Evolutionary conservation across 2,329 filamentous ascomycete genomes (phyloP).

Genomic region (Lachnellula suecica): DNA sequence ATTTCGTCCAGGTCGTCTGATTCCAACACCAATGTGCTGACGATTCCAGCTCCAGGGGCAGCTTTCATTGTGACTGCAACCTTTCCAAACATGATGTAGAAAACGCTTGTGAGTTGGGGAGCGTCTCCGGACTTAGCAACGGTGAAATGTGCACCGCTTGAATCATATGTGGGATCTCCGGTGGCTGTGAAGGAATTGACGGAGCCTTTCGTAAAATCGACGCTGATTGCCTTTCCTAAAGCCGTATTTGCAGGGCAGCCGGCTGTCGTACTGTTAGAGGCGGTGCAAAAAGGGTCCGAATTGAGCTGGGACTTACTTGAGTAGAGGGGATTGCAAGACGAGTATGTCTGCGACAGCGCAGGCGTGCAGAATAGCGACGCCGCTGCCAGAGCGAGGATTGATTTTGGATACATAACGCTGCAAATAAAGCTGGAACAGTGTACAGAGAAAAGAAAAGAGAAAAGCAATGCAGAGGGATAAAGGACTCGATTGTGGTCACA

Average conservation of each 20-base stretch:
- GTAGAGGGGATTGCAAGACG: slow-evolving; percentile 52
- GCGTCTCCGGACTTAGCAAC: slow-evolving; percentile 77
- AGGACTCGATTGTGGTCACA: not conserved
- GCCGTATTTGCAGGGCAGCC: slow-evolving; percentile 76
- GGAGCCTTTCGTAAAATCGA: slow-evolving; percentile 77
- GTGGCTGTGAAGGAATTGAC: slow-evolving; percentile 77
- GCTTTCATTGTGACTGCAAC: slow-evolving; percentile 84
- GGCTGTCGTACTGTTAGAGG: slow-evolving; percentile 35
- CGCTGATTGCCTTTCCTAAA: slow-evolving; percentile 75
- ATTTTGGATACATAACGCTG: slow-evolving; percentile 28
- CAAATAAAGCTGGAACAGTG: slow-evolving; percentile 9
- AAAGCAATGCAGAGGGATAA: not conserved
- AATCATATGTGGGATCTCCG: slow-evolving; percentile 70
- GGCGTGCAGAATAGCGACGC: slow-evolving; percentile 17
- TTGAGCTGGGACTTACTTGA: slow-evolving; percentile 32
- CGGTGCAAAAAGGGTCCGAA: not conserved
- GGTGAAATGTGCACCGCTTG: slow-evolving; percentile 78
- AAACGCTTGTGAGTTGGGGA: slow-evolving; percentile 82
- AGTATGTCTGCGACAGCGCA: slow-evolving; percentile 50
- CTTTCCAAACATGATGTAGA: slow-evolving; percentile 99
- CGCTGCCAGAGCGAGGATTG: slow-evolving; percentile 18
- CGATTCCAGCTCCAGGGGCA: slow-evolving; percentile 85
- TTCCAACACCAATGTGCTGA: slow-evolving; percentile 87
- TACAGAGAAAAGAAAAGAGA: slow-evolving; percentile 16
- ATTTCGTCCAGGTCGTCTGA: slow-evolving; percentile 95